A percentile compares a stretch with the other conserved stretches of the same genome.
Conservation (phyloP, 2,329 filamentous ascomycete species). For the Davidsoniella eucalypti region DNA sequence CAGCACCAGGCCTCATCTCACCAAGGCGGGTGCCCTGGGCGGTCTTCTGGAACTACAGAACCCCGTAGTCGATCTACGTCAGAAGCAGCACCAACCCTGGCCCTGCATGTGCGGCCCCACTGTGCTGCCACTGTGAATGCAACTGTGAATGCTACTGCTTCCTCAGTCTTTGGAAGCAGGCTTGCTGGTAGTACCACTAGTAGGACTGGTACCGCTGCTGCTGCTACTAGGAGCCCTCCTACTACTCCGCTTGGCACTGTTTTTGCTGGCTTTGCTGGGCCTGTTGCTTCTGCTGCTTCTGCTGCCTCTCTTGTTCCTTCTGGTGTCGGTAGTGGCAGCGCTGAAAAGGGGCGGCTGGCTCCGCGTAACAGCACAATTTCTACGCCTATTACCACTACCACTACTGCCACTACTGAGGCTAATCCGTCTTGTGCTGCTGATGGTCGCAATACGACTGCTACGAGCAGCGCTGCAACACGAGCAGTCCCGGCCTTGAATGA, state of each 20-base stretch:
- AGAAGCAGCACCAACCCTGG: conserved; percentile 5
- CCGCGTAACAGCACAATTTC: no score
- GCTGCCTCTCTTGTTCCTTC: background rate
- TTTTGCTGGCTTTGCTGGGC: no score
- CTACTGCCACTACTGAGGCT: background rate
- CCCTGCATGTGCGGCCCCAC: conserved; percentile 2
- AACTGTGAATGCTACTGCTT: background rate
- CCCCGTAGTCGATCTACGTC: conserved; percentile 9
- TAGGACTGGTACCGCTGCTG: no score
- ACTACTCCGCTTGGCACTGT: background rate
- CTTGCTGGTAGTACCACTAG: background rate
- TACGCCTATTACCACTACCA: background rate
- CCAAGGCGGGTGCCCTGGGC: background rate
- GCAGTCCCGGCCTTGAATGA: background rate
- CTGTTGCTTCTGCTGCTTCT: background rate
- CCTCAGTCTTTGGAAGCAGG: no score
- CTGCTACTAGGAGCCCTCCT: background rate
- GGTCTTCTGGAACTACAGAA: no score
- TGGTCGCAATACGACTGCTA: background rate
- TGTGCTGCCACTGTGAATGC: background rate
- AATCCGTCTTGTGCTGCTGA: background rate
- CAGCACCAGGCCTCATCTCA: background rate
- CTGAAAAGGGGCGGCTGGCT: no score
- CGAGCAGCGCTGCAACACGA: background rate
- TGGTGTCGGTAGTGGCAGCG: background rate